Evolutionary conservation across 2,329 filamentous ascomycete genomes (phyloP), one percentile per base, ranked within the genome.

Genomic region (Aspergillus luchuensis): DNA sequence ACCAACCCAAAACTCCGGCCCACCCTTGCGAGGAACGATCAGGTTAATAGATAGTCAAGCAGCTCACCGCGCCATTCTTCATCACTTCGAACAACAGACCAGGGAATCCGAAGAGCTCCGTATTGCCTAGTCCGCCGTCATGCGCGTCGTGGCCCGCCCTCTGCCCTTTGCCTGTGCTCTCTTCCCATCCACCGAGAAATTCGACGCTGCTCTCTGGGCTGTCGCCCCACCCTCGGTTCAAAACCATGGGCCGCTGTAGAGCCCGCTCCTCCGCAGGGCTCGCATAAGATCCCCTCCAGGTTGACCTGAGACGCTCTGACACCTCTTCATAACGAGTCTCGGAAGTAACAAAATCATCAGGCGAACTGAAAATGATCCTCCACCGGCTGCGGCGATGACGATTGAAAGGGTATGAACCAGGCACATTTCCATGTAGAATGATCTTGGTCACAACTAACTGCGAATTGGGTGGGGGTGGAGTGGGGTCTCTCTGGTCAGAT

Each of bases 361-460:
- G 73, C 4, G 80, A 66, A 33, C 76, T 72, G 0, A 80, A 73
- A 8, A 85, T 78, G 11, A 97, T 88, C 55, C 88, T 87, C 95
- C 95, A 99, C 43, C 93, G 87, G 68, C 91, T 92, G 63, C 95
- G 87, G 17, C 94, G 88, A 75, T 98, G 92, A 4, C 95, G 87
- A 76, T 99, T 98, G 79, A 99, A 99, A 10, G 94, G 91, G 74
- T 97, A 98, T 1, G 92, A 97, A 0, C 95, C 95, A 1, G 95
- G 95, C 2, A 98, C 88, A 70, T 99, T 99, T 47, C 91, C 92
- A 74, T 99, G 95, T 2, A 99, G 83, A 17, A 98, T 87, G n/a
- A 99, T 75, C 73, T 98, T 98, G 0, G 91, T 95, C 5, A 91
- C 93, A 0, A 95, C 91, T 10, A 96, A 82, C 43, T 89, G 87